These are phyloP conservation scores for Fusarium begoniae DNA, from an alignment of 2,329 filamentous ascomycete genomes.

Conservation along the genomic window DNA sequence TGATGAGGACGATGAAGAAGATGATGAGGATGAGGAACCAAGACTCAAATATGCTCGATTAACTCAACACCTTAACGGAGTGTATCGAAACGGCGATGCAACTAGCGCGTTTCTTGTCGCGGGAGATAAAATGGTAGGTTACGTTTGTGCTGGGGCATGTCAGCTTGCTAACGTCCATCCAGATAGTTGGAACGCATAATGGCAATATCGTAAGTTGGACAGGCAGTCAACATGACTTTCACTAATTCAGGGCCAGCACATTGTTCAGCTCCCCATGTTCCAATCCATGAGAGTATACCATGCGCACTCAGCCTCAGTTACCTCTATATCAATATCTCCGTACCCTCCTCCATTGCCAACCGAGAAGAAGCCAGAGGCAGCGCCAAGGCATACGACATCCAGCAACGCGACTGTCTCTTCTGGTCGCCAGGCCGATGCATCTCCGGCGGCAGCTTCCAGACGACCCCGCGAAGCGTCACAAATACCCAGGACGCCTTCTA, in stretches of 20 bases:
- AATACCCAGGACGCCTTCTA: conserved; percentile 80
- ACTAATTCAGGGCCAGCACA: conserved; percentile 68
- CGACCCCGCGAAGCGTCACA: conserved; percentile 60
- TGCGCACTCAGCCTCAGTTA: conserved; percentile 91
- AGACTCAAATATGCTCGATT: conserved; percentile 91
- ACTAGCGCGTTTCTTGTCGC: conserved; percentile 90
- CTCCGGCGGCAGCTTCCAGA: conserved; percentile 62
- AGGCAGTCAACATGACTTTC: background rate
- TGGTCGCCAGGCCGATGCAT: conserved; percentile 47
- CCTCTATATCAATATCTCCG: conserved; percentile 88
- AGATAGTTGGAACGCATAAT: conserved; percentile 95
- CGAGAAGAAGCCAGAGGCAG: conserved; percentile 54
- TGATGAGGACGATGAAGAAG: conserved; percentile 65
- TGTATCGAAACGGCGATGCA: conserved; percentile 95
- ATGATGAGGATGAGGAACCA: conserved; percentile 86
- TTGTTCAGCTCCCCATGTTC: conserved; percentile 84
- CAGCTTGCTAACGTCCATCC: conserved; percentile 39
- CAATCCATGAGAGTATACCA: conserved; percentile 86
- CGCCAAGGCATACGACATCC: conserved; percentile 49
- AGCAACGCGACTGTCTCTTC: conserved; percentile 46
- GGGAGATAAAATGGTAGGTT: conserved; percentile 92
- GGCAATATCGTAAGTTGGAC: conserved; percentile 82
- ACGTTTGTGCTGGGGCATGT: background rate
- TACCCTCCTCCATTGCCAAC: conserved; percentile 69
- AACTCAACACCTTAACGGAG: conserved; percentile 78